A percentile compares a stretch with the other conserved stretches of the same genome.
Evolutionary conservation across 768 basidiomycete species (phyloP).

Genomic region (Tubosaeta brunneosetosa): DNA sequence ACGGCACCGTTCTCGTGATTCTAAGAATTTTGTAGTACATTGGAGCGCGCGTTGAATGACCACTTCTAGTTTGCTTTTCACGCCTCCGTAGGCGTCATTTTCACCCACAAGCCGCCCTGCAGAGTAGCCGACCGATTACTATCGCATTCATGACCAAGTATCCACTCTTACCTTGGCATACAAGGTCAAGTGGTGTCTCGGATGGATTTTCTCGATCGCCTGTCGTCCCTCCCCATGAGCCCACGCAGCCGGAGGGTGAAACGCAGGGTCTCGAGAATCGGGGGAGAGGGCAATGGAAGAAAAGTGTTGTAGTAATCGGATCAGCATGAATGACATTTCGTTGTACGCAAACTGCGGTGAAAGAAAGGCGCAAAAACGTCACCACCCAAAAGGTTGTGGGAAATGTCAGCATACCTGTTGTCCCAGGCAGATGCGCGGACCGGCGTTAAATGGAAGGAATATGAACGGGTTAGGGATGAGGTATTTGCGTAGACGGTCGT

Average conservation of each 20-base stretch:
- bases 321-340: constrained; percentile 32
- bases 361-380: neutral
- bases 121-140: neutral
- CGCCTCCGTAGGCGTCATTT: constrained; percentile 32
- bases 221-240: constrained; percentile 21
- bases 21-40: too few relatives aligned
- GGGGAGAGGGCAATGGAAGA: constrained; percentile 18
- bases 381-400: neutral
- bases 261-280: constrained; percentile 27
- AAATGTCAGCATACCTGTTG: constrained; percentile 27
- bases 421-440: constrained; percentile 36
- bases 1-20: too few relatives aligned
- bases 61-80: neutral
- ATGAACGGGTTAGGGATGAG: constrained; percentile 38
- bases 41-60: neutral
- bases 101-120: constrained; percentile 46
- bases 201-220: constrained; percentile 23
- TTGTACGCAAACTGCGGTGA: constrained; percentile 31
- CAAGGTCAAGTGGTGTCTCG: constrained; percentile 29
- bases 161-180: constrained; percentile 33
- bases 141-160: too few relatives aligned
- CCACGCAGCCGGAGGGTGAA: constrained; percentile 28
- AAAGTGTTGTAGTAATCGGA: constrained; percentile 28
- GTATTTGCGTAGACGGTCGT: constrained; percentile 32
- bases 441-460: constrained; percentile 41